Evolutionary conservation across 129 eudicot species (phyloP), one percentile per base, ranked within the genome.

Genomic region (Lactuca sativa): DNA sequence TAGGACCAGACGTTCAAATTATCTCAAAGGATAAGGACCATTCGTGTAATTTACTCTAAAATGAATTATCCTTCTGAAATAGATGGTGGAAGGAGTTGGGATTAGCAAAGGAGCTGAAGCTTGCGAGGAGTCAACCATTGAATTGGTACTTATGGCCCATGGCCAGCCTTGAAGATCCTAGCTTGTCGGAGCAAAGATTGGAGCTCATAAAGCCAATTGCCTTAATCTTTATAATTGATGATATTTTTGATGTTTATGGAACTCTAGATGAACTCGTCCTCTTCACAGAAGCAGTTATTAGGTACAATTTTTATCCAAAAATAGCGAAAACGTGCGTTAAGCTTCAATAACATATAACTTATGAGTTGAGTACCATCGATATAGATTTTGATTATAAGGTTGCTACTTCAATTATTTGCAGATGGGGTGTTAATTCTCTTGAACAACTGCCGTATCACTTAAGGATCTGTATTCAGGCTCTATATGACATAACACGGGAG

Each of bases 61-160:
- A 25, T 0, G 30, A 25, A 25, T 25, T 11, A 0, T 13, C 6
- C 4, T 59, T 6, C 36, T 49, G n/a, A 68, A 53, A 51, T 63
- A 86, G 93, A 52, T 90, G 96, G 96, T 84, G 93, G 93, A 76
- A 67, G 14, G 84, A 62, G 3, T 55, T 90, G 38, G 83, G 82
- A 3, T 65, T 86, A 64, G 67, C 77, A 13, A 5, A 79, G 67
- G 81, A 83, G 36, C 37, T 90, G 30, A 78, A 90, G 65, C 59
- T 69, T 54, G 90, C 86, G 0, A 80, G 96, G 74, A 67, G 76
- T 71, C 80, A 86, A 69, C 96, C 96, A 5, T 10, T 84, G 13
- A 88, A 90, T 51, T 90, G 93, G 93, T 82, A 84, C 70, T 62
- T 84, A 34, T 86, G 96, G 92, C 67, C 90, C 9, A 83, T 84